Base-by-base conservation (phyloP, 495 filamentous ascomycete species). In the Aspergillus homomorphus region DNA sequence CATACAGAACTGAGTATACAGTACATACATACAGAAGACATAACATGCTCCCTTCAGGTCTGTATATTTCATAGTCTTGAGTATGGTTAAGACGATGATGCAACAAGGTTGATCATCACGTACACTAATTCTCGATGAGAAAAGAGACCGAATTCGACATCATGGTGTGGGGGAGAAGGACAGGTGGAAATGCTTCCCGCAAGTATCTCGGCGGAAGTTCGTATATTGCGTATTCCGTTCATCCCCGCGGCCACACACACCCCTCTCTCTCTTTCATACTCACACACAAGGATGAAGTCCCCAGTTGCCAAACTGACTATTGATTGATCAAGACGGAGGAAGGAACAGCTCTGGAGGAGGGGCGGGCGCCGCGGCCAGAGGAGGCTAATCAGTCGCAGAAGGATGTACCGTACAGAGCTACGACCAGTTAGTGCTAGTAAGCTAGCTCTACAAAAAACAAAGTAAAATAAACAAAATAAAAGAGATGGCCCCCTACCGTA, bases 401-500 rank as follows among this genome's bases (percentile, higher is more conserved):
- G 43, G 51, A 41, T 45, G 67, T 61, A 62, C 56, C 63, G 38
- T 58, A 56, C 58, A 45, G 49, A 49, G 57, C 57, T 53, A 59
- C 49, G 43, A 56, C 43, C 30, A 38, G 52, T 62, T 56, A 44
- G 45, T 45, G 41, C 46, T 54, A 60, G 56, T 42, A 54, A n/a
- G n/a, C n/a, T n/a, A n/a, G n/a, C n/a, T n/a, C n/a, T n/a, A n/a
- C n/a, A n/a, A n/a, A n/a, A n/a, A n/a, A n/a, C n/a, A n/a, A n/a
- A n/a, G n/a, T n/a, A n/a, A n/a, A n/a, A n/a, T n/a, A n/a, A n/a
- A n/a, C n/a, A n/a, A n/a, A n/a, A n/a, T n/a, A n/a, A n/a, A n/a
- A n/a, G n/a, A n/a, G n/a, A n/a, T n/a, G n/a, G n/a, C n/a, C n/a
- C n/a, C n/a, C n/a, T n/a, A n/a, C n/a, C n/a, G n/a, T 38, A 38